Evolutionary conservation across 768 basidiomycete species (phyloP), one percentile per base, ranked within the genome.

Genomic region (Neoboletus magnificus): DNA sequence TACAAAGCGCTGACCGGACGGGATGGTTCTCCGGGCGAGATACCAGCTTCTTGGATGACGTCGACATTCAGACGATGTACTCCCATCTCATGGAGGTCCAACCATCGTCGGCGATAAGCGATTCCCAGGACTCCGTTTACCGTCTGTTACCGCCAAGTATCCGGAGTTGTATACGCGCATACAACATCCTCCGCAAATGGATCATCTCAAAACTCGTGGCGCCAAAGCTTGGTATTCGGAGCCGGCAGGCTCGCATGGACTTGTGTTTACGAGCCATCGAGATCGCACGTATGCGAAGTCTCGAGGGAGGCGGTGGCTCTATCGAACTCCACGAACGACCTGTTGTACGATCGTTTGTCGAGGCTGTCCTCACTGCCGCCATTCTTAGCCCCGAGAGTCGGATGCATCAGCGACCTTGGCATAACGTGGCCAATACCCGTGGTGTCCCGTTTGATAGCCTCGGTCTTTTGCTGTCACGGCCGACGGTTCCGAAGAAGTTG

Each of bases 1-100:
- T 90, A 0, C 91, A 93, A 68, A 84, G 82, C 2, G 81, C 83
- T 16, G 91, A 93, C 66, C 82, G 84, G 32, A 85, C 82, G 2
- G 91, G 88, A 3, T 93, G 91, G 91, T 89, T 91, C 70, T 59
- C 69, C 15, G 52, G 73, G 32, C 76, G 82, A 50, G 90, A 92
- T n/a, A 66, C 75, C 0, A 71, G 70, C 16, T 71, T 77, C 0
- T 69, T 74, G 45, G 91, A 93, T 45, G 74, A 78, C 4, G 76
- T 85, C n/a, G 88, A 91, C 58, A 85, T 93, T 44, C 89, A 93
- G 66, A 86, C 81, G 23, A 85, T 93, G 60, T 86, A 89, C 68
- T 80, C 84, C 3, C 83, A 89, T 61, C 71, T 93, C 33, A 79
- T 82, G 60, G 85, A 90, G 40, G 79, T 91, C 39, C 83, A 87